Base-by-base conservation (phyloP, 805 yeast species). In the Candida yuanshanica region DNA sequence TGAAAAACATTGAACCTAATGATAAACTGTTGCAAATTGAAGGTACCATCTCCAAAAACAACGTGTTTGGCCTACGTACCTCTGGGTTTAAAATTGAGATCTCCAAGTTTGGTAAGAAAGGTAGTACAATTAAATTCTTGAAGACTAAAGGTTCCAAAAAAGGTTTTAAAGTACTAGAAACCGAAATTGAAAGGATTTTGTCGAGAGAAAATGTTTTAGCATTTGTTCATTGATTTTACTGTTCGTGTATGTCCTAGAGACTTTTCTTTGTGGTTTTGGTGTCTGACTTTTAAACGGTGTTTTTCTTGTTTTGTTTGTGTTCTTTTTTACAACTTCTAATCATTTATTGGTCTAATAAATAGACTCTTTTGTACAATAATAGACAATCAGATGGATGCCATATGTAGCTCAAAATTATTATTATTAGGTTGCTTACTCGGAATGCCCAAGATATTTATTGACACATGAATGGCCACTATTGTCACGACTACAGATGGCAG, bases 61-160 rank as follows among this genome's bases (percentile, higher is more conserved):
- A 83, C 59, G 67, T 81, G 2, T 63, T 83, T 51, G 75, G 81
- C 36, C 63, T 82, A 52, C 77, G 77, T 60, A 72, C 82, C 26
- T 80, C 87, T 48, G 70, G 73, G 48, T 82, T 83, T 59, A 73
- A 77, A 45, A 71, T 84, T 50, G 66, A 66, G 49, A 68, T 82
- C 29, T 59, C 61, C 23, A 49, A 46, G 33, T 49, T 66, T 27
- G 64, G 75, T 39, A 75, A 65, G 60, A 74, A 62, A 36, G 63
- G 62, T 37, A 78, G 86, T 35, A 74, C 69, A 44, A 63, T 83
- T 26, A 71, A 72, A 13, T 79, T 85, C 53, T 74, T 71, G 17
- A 78, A 79, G 56, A 72, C 74, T 24, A 77, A 75, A 48, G 93
- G 93, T 7, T 81, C 89, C 1, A 62, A 69, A 24, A 76, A 74